Evolutionary conservation across 129 eudicot genomes (phyloP).

Genomic region (Scalesia atractyloides): DNA sequence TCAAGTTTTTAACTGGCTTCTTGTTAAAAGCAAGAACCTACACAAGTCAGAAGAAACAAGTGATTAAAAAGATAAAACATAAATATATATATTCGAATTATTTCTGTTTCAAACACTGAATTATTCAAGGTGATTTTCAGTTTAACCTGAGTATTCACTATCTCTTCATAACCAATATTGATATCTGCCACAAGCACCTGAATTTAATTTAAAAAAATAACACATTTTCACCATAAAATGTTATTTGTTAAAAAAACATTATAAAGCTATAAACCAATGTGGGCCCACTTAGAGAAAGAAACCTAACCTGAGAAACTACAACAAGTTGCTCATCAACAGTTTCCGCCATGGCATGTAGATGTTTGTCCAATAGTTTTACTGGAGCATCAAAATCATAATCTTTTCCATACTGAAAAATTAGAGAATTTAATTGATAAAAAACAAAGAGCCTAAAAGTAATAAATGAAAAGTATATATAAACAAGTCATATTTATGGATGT

Average conservation of each 20-base stretch:
- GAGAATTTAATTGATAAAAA: background rate
- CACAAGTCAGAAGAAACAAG: background rate
- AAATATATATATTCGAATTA: background rate
- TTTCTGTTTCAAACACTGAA: constrained; percentile 11
- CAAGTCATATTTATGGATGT: background rate
- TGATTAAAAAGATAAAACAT: background rate
- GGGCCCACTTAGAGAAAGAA: background rate
- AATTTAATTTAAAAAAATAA: background rate
- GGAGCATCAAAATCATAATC: constrained; percentile 69
- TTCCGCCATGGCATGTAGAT: constrained; percentile 60
- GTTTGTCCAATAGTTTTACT: constrained; percentile 61
- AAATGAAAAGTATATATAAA: background rate
- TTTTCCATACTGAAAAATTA: constrained; percentile 54
- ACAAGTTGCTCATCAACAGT: constrained; percentile 60
- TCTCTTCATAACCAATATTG: constrained; percentile 61
- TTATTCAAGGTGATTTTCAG: background rate
- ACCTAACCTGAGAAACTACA: constrained; percentile 44
- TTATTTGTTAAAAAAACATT: background rate
- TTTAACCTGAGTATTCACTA: constrained; percentile 64
- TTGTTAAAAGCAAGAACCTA: constrained; percentile 59
- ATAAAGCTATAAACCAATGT: background rate
- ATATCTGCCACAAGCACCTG: constrained; percentile 67
- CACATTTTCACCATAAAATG: background rate
- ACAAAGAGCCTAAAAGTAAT: background rate
- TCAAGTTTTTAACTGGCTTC: constrained; percentile 58